These are phyloP conservation scores for Cenococcum geophilum DNA, from an alignment of 495 filamentous ascomycete genomes.

Conservation along the genomic window DNA sequence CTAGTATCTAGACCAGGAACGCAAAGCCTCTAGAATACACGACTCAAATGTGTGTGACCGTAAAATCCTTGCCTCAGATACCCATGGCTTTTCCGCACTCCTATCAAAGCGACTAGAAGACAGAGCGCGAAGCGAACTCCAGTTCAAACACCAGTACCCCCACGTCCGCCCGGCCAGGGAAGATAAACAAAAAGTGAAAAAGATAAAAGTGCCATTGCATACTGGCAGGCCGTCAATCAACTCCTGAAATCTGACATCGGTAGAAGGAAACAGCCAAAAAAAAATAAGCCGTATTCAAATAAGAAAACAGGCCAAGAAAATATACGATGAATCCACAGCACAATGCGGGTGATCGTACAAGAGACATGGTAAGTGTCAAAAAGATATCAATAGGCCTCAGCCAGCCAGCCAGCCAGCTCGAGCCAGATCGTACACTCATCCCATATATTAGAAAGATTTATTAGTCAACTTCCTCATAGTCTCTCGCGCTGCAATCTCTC, in stretches of 20 bases:
- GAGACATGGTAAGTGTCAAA: not conserved
- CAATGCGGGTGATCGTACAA: not conserved
- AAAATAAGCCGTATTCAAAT: not conserved
- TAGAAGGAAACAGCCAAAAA: not conserved
- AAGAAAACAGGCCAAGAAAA: not conserved
- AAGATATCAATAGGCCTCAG: not conserved
- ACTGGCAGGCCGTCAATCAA: not conserved
- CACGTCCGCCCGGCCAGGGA: not conserved
- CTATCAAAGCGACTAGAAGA: not conserved
- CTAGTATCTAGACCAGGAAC: not conserved
- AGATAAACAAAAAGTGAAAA: not conserved
- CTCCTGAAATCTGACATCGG: not conserved
- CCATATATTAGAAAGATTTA: not conserved
- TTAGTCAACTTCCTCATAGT: not conserved
- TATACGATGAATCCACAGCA: not conserved
- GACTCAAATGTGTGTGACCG: not conserved
- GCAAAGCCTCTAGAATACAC: conserved; percentile 1
- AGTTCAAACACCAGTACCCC: no score
- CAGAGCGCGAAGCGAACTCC: no score
- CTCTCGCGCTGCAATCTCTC: conserved; percentile 15
- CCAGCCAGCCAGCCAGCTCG: not conserved
- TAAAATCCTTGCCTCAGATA: not conserved
- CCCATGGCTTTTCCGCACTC: not conserved
- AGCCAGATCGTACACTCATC: not conserved
- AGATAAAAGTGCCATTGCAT: not conserved